A percentile compares a stretch with the other conserved stretches of the same genome.
Evolutionary conservation across 1,284 basidiomycete genomes (phyloP).

Genomic region (Xanthoconium separans): DNA sequence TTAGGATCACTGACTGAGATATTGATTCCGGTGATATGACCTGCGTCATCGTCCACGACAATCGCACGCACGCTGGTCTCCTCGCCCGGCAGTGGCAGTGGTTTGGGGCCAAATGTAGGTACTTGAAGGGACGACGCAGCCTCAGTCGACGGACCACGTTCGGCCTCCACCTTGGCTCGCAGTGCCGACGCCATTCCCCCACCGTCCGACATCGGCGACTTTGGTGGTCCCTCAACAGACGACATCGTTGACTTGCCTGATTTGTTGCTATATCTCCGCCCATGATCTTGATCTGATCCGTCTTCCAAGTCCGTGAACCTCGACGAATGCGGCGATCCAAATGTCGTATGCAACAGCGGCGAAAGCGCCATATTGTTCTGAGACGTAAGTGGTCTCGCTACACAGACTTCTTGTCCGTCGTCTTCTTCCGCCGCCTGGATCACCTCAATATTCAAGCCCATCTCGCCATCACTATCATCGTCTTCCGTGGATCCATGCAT

Average conservation of each 20-base stretch:
- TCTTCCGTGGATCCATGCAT: constrained; percentile 20
- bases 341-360: constrained; percentile 53
- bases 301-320: constrained; percentile 33
- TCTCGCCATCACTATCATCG: background rate
- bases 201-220: constrained; percentile 13
- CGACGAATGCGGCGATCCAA: constrained; percentile 48
- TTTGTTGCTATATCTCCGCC: constrained; percentile 17
- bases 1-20: constrained; percentile 2
- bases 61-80: constrained; percentile 14
- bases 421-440: constrained; percentile 24
- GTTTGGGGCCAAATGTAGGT: background rate
- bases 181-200: constrained; percentile 37
- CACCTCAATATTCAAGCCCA: constrained; percentile 14
- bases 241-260: constrained; percentile 18
- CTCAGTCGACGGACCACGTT: constrained; percentile 14
- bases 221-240: constrained; percentile 12
- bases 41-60: constrained; percentile 27
- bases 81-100: background rate
- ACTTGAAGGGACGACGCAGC: background rate
- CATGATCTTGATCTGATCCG: constrained; percentile 23
- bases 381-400: constrained; percentile 1
- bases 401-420: constrained; percentile 9
- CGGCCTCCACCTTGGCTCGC: constrained; percentile 37
- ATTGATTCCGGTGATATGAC: constrained; percentile 4
- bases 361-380: constrained; percentile 29